Base-by-base conservation (phyloP, 2,329 filamentous ascomycete genomes). In the Capronia epimyces region DNA sequence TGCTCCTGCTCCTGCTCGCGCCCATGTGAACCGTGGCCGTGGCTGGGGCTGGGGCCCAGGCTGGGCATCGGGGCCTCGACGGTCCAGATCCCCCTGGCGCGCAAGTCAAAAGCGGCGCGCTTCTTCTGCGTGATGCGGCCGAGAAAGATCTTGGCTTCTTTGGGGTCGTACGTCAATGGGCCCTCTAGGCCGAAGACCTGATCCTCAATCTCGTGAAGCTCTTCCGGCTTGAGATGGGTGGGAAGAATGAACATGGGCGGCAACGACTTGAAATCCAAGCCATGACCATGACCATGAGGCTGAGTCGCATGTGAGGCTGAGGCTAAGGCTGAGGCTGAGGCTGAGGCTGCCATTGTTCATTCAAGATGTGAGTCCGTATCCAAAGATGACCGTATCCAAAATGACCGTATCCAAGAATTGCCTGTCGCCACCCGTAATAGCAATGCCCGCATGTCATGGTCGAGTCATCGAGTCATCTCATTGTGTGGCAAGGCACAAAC, bases 71-170 rank as follows among this genome's bases (percentile, higher is more conserved):
- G 13, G 16, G 46, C 29, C 43, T 74, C 67, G 45, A 75, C 66
- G 36, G 70, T 72, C 65, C 67, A 71, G 2, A 95, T 60, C 12
- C 81, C 83, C 40, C 80, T 77, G 5, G 80, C 77, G 46, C 87
- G 77, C 54, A 97, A 71, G 68, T 97, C 91, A 60, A 94, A 83
- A 41, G 79, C 75, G 1, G 88, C 88, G 15, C 91, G 78, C 61
- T 81, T 78, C 57, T 80, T 83, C 49, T 80, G 83, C 0, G 75
- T 75, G 27, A 95, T 76, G 58, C 83, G 87, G 1, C 86, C 89
- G 24, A 97, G 66, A 1, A 95, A 74, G 2, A 96, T 67, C 3
- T 79, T 75, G 1, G 89, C 89, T 66, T 91, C 85, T 12, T 75
- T 73, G 46, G 85, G 73, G 65, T 91, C 80, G 52, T 84, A 83